A percentile compares a stretch with the other conserved stretches of the same genome.
Evolutionary conservation across 768 basidiomycete species (phyloP).

Genomic region (Lentinula aciculospora): DNA sequence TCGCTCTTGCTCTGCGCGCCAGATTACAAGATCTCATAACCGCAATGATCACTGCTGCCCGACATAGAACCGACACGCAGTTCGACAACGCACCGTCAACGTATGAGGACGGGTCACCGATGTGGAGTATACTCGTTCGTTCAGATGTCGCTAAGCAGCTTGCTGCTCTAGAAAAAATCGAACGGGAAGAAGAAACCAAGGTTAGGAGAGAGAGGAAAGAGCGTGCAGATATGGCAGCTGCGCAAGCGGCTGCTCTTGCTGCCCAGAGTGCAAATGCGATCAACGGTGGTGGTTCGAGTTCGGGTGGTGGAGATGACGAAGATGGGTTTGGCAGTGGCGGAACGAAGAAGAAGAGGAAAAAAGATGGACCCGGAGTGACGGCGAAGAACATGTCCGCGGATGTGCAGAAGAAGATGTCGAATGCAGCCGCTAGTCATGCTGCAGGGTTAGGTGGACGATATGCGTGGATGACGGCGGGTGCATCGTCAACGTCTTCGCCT

Average conservation of each 20-base stretch:
- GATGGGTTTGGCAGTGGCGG: constrained; percentile 38
- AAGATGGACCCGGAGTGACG: constrained; percentile 78
- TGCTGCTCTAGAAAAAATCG: constrained; percentile 65
- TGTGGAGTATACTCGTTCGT: constrained; percentile 80
- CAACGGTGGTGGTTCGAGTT: constrained; percentile 15
- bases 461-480: constrained; percentile 79
- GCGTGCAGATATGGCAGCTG: constrained; percentile 65
- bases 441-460: constrained; percentile 83
- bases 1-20: constrained; percentile 72
- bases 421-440: constrained; percentile 83
- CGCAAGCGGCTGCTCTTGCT: constrained; percentile 58
- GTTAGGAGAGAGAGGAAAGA: constrained; percentile 76
- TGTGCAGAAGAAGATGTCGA: constrained; percentile 87
- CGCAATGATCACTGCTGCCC: constrained; percentile 61
- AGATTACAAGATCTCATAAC: constrained; percentile 67
- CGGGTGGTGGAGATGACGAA: constrained; percentile 22
- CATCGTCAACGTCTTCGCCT: constrained; percentile 28
- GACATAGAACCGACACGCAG: constrained; percentile 66
- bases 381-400: constrained; percentile 90
- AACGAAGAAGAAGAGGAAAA: constrained; percentile 77
- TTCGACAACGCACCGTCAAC: constrained; percentile 62
- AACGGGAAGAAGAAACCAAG: constrained; percentile 79
- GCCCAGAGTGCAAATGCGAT: constrained; percentile 42
- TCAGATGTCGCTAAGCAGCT: constrained; percentile 78
- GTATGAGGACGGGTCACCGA: constrained; percentile 64